Evolutionary conservation across 371 early-diverging fungal genomes (phyloP), one percentile per base, ranked within the genome.

Genomic region (Rhizopus microsporus): DNA sequence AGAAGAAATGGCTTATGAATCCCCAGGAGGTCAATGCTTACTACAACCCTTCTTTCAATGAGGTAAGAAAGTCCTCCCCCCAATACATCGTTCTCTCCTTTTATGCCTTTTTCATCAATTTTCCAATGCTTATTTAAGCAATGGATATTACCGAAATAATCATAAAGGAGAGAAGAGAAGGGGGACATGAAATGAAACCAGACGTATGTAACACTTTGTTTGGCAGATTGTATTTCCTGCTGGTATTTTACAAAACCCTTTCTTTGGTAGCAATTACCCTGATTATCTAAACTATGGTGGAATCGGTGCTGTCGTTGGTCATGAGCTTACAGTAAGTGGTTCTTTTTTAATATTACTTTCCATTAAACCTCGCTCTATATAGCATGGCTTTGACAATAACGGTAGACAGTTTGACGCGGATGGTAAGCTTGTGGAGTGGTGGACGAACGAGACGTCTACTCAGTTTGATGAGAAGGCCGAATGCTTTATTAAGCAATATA

Each of bases 401-500:
- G 87, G 88, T 38, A 71, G 80, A 46, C 67, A 76, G 44, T 87
- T 71, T 62, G 84, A 87, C 57, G 55, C 62, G 23, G 52, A 71
- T 8, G 74, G 74, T 44, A 57, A 59, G 43, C 43, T 67, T 31
- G 68, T 47, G 7, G 71, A 84, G 58, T 89, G 89, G 89, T 89
- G 88, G 89, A 76, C 81, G 4, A 67, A 79, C 6, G 54, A 61
- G 31, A 80, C 87, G 0, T 59, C 68, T 12, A 51, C n/a, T 23
- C 62, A 77, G 37, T 89, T 86, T 65, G 70, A 80, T 23, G 58
- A 73, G 39, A 63, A 63, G 23, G 63, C 87, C 0, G 54, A 74
- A 48, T 86, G 89, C 68, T 89, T 86, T 67, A 68, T 85, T 7
- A 62, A 85, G 3, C 86, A 87, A 58, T 89, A 86, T 60, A 62